Base-by-base conservation (phyloP, 208 protist species). In the Acanthamoeba quina region DNA sequence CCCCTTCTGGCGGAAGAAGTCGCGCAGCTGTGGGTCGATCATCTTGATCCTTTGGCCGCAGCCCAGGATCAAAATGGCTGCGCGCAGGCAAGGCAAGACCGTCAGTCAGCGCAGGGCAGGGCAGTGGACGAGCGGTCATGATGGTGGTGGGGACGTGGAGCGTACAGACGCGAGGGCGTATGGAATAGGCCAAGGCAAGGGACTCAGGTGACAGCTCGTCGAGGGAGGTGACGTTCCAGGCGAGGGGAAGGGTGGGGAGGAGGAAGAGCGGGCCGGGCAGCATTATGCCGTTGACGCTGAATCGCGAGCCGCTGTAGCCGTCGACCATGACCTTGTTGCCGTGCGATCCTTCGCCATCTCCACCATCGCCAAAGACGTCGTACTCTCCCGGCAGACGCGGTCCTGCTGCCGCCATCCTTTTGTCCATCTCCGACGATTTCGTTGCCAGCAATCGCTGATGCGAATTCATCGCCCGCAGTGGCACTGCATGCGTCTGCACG, bases 1-100 rank as follows among this genome's bases (percentile, higher is more conserved):
- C 11, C 83, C 83, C 83, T 90, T 90, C 13, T 41, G 19, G 5
- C 83, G 83, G 37, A 90, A 90, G 83, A 90, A 90, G 83, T 90
- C 26, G 1, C 83, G 54, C 83, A 90, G 56, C 21, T 62, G 7
- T 26, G 83, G 83, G 44, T 90, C 13, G 56, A 90, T 90, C 83
- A 90, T 90, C 24, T 90, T 90, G 62, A 70, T 70, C 41, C 31
- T 90, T 13, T 41, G 15, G 26, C 83, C 83, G n/a, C 83, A 90
- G 26, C 83, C 83, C 24, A 90, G 3, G 0, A 90, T 64, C 5
- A 90, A 34, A 21, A 90, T 90, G 19, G 83, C 83, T 90, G 54
- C 1, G 9, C 41, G 4, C n/a, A n/a, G n/a, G n/a, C n/a, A n/a
- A n/a, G n/a, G n/a, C n/a, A n/a, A n/a, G n/a, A n/a, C n/a, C n/a